Evolutionary conservation across 2,329 filamentous ascomycete genomes (phyloP), one percentile per base, ranked within the genome.

Genomic region (Nemania sp.): DNA sequence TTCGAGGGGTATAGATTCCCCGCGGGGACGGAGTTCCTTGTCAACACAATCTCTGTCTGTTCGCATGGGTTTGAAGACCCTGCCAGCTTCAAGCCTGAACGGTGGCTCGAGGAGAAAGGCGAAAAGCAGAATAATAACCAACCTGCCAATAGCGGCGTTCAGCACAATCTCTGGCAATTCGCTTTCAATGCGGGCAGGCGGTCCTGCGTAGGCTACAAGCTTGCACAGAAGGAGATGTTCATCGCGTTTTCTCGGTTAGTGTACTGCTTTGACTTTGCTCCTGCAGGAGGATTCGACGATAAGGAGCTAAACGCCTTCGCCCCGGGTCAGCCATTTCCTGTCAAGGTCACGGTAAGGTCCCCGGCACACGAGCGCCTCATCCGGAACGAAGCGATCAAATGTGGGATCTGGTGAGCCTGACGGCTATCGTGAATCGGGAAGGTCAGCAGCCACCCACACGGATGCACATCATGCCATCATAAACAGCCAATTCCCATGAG

Each of bases 1-100:
- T 85, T 84, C 71, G 80, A 81, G 27, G 82, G 80, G 7, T 84
- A 82, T 68, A 75, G 74, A 43, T 82, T 85, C 56, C 80, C 81
- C 2, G 80, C 80, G 38, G 83, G 82, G 24, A 81, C 82, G 0
- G 76, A 79, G 7, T 81, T 84, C 47, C 73, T 80, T 6, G 77
- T 82, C 66, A 83, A 77, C 74, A 78, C 77, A 61, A 77, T 76
- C 65, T 78, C 80, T 3, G 82, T 84, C 62, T 29, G 73, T 13
- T 43, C 0, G 3, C 15, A 58, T 15, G 64, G 53, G 3, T 53
- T 66, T 27, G 52, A 64, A 2, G 26, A 64, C 7, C 55, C 71
- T 11, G 20, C 29, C 15, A 64, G 49, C 8, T 70, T 71, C 60
- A 56, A 49, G 11, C 67, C 70, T 8, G 64, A 71, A n/a, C 35